Evolutionary conservation across 2,329 filamentous ascomycete species (phyloP).

Genomic region (Xylaria sp.): DNA sequence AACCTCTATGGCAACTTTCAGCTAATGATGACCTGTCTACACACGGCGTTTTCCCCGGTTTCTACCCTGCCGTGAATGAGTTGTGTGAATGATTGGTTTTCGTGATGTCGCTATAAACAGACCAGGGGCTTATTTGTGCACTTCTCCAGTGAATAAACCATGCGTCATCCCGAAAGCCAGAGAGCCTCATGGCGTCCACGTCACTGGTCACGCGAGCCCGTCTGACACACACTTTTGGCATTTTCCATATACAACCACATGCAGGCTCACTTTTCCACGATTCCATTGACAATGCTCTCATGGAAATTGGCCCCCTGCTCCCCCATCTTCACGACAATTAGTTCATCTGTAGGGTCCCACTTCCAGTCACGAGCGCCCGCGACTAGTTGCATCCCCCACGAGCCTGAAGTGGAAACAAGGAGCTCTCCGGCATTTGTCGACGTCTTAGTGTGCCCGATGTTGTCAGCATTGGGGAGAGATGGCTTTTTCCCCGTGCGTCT

Average conservation of each 20-base stretch:
- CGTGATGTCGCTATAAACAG: neutral
- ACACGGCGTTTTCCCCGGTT: too few relatives aligned
- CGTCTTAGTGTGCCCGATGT: constrained; percentile 9
- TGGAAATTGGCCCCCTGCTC: constrained; percentile 19
- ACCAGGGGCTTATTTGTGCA: neutral
- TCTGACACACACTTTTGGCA: constrained; percentile 26
- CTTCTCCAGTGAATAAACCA: neutral
- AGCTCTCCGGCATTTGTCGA: constrained; percentile 9
- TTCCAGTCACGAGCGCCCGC: constrained; percentile 33
- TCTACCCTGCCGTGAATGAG: constrained; percentile 5
- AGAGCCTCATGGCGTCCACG: constrained; percentile 20
- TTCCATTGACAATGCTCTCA: constrained; percentile 15
- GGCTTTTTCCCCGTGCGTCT: neutral
- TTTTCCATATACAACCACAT: constrained; percentile 15
- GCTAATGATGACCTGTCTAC: neutral
- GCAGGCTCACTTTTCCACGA: constrained; percentile 17
- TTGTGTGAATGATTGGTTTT: constrained; percentile 7
- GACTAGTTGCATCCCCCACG: constrained; percentile 33
- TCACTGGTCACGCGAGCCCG: constrained; percentile 22
- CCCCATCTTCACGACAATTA: constrained; percentile 20
- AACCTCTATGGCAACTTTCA: neutral
- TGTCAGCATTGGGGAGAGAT: neutral
- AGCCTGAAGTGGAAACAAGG: constrained; percentile 13
- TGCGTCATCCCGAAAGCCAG: neutral
- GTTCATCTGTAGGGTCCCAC: constrained; percentile 29